A percentile compares a stretch with the other conserved stretches of the same genome.
Evolutionary conservation across 2,329 filamentous ascomycete species (phyloP).

Genomic region (Pyricularia pennisetigena): DNA sequence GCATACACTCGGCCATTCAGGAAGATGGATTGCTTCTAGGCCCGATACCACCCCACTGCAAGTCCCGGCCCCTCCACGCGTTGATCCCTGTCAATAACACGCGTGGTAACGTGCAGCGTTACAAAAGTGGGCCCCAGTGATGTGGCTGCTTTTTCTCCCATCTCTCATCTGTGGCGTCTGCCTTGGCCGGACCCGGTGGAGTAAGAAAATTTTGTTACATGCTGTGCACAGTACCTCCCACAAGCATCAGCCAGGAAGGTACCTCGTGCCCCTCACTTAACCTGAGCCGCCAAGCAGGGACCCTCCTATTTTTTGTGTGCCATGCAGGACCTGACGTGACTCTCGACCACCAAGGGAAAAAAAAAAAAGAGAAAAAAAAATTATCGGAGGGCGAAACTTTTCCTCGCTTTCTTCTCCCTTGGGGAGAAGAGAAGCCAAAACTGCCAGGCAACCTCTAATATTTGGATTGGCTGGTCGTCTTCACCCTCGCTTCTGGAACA

Average conservation of each 20-base stretch:
- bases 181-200: background rate
- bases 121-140: background rate
- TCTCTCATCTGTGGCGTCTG: background rate
- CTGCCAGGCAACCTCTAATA: background rate
- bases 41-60: background rate
- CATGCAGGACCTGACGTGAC: background rate
- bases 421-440: conserved; percentile 14
- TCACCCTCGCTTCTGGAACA: conserved; percentile 3
- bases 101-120: background rate
- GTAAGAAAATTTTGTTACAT: background rate
- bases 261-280: background rate
- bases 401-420: conserved; percentile 16
- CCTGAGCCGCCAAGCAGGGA: background rate
- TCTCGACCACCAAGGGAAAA: conserved; percentile 3
- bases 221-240: background rate
- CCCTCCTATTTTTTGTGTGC: background rate
- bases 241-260: background rate
- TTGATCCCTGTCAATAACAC: background rate
- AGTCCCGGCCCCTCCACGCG: background rate
- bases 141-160: background rate
- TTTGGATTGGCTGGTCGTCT: conserved; percentile 4
- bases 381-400: conserved; percentile 6
- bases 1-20: background rate
- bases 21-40: background rate
- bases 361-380: conserved; percentile 15